Evolutionary conservation across 768 basidiomycete genomes (phyloP), one percentile per base, ranked within the genome.

Genomic region (Rhizopogon vulgaris): DNA sequence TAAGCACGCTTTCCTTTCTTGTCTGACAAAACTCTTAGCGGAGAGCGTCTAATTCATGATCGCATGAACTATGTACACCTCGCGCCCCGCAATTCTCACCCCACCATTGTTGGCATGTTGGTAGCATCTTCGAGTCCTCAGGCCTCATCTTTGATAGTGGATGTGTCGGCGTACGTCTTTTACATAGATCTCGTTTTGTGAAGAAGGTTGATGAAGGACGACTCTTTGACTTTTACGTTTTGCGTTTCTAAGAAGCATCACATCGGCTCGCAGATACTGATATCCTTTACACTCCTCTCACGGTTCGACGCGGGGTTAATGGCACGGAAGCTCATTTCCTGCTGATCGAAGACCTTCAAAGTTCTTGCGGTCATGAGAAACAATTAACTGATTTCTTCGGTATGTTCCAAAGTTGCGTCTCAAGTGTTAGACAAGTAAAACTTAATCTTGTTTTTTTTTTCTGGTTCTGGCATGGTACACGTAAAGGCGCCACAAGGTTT

Each of bases 181-280:
- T 38, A 38, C 17, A 10, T 38, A 6, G n/a, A n/a, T 14, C n/a
- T 43, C 17, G 11, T 12, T 17, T 11, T 43, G 17, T 30, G 17
- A 14, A 30, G 17, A 30, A 28, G 17, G 30, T 45, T 45, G 42
- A 43, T 28, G n/a, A 43, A 30, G 27, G 14, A 45, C 30, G 43
- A 45, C 30, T 45, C 43, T 45, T 45, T 45, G 18, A 8, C 43
- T 45, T 45, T 45, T 45, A 45, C 43, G 43, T 45, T 45, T 45
- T 45, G 30, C 43, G 43, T 45, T 43, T 30, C 30, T 32, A 7
- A 45, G 43, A 45, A 45, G 43, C 43, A 18, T 45, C 28, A 45
- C 8, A 30, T 45, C 6, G 30, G 12, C 43, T 45, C 18, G 12
- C 18, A 17, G 30, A 32, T 30, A 12, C 28, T 30, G n/a, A 45